phyloP scores from a whole-genome alignment of 2,329 filamentous ascomycete species.

The Malbranchea cinnamomea region DNA sequence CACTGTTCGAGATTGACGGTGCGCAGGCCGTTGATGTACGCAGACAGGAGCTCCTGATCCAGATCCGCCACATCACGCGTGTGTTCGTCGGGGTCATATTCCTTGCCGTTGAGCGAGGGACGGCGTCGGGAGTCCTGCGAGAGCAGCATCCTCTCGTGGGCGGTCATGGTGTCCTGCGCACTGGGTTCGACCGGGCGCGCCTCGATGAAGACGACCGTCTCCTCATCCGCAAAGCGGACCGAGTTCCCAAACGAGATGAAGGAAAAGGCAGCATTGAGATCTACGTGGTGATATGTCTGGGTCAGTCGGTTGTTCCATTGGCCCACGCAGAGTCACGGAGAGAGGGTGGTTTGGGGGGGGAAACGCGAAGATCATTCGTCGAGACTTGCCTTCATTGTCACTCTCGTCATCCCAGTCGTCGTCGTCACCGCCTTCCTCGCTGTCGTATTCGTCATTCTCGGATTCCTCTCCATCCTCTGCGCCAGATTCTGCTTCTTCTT shows the following conservation, averaged over 20 bases:
- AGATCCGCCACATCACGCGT: slow-evolving; percentile 23
- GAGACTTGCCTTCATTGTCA: no score
- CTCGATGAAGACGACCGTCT: slow-evolving; percentile 6
- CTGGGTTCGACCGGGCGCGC: slow-evolving; percentile 2
- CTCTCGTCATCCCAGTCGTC: no score
- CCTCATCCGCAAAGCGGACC: slow-evolving; percentile 6
- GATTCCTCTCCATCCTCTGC: no score
- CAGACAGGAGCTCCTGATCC: slow-evolving; percentile 24
- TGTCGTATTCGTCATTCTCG: no score
- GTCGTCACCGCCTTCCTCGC: no score
- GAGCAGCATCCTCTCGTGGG: slow-evolving; percentile 26
- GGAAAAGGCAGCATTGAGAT: slow-evolving; percentile 6
- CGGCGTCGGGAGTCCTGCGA: slow-evolving; percentile 15
- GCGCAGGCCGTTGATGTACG: slow-evolving; percentile 29
- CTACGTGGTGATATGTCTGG: no score
- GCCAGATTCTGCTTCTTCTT: no score
- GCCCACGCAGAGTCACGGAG: no score
- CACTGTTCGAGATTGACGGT: slow-evolving; percentile 21
- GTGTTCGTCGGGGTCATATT: slow-evolving; percentile 19
- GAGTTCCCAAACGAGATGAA: slow-evolving; percentile 10
- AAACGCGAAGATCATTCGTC: no score
- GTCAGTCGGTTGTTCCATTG: no score
- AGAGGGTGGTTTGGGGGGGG: no score
- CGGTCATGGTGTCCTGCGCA: slow-evolving; percentile 16
- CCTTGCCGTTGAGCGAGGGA: slow-evolving; percentile 9